Evolutionary conservation across 768 basidiomycete genomes (phyloP).

Genomic region (Collybia mongolica): DNA sequence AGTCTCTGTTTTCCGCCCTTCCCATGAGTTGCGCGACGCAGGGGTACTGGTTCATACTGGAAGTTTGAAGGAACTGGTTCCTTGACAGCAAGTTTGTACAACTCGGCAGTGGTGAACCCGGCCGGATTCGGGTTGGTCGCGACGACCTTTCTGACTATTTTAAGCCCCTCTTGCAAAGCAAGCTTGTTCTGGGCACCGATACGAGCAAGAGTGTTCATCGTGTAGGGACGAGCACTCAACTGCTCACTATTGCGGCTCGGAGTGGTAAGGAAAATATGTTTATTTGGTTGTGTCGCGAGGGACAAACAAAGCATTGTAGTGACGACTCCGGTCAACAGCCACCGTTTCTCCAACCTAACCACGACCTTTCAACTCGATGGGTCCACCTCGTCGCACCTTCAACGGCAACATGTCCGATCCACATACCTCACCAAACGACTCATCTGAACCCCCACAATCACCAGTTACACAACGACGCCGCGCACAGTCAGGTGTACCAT

Average conservation of each 20-base stretch:
- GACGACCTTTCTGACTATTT: conserved; percentile 31
- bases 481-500: conserved; percentile 18
- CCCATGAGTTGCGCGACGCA: not conserved
- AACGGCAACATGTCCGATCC: conserved; percentile 13
- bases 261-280: not conserved
- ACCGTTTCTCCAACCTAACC: conserved; percentile 1
- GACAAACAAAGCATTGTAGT: conserved; percentile 7
- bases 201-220: conserved; percentile 8
- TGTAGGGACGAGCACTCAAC: not conserved
- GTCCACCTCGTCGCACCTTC: conserved; percentile 26
- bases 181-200: conserved; percentile 10
- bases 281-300: conserved; percentile 4
- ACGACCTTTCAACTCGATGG: conserved; percentile 21
- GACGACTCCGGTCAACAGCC: not conserved
- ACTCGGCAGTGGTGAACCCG: conserved; percentile 35
- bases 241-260: not conserved
- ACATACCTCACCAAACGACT: conserved; percentile 9
- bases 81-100: conserved; percentile 33
- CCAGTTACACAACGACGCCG: conserved; percentile 14
- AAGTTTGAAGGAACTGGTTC: conserved; percentile 28
- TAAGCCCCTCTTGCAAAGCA: conserved; percentile 16
- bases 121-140: conserved; percentile 20
- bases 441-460: conserved; percentile 11
- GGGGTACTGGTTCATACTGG: conserved; percentile 13
- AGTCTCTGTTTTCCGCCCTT: conserved; percentile 4